Evolutionary conservation across 129 eudicot genomes (phyloP).

Genomic region (Flaveria robusta): DNA sequence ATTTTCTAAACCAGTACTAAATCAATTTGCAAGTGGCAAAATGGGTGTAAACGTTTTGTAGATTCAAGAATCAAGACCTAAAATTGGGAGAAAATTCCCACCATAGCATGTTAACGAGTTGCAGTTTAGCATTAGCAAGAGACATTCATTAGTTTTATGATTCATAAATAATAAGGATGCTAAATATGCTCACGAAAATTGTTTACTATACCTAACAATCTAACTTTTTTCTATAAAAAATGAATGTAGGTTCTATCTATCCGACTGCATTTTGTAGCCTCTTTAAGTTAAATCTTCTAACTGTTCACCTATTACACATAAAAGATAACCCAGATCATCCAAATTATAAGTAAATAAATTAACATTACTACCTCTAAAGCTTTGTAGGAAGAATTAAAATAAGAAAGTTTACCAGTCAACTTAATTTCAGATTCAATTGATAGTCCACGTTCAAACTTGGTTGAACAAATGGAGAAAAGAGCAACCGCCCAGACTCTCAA

Average conservation of each 20-base stretch:
- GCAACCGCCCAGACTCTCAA: slow-evolving; percentile 57
- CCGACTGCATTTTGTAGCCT: neutral
- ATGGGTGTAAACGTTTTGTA: neutral
- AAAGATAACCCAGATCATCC: neutral
- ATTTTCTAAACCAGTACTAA: neutral
- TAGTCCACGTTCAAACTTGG: slow-evolving; percentile 52
- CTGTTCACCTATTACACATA: neutral
- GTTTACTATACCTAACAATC: neutral
- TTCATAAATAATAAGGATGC: neutral
- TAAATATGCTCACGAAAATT: neutral
- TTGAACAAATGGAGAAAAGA: slow-evolving; percentile 45
- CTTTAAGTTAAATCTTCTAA: neutral
- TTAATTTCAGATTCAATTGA: slow-evolving; percentile 62
- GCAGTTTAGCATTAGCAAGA: slow-evolving; percentile 5
- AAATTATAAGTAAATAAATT: neutral
- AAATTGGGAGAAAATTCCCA: neutral
- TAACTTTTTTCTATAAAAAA: neutral
- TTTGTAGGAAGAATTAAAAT: slow-evolving; percentile 7
- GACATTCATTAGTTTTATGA: neutral
- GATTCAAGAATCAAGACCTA: neutral
- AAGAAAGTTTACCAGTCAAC: slow-evolving; percentile 50
- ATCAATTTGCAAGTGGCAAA: neutral
- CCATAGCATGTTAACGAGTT: neutral
- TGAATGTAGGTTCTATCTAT: neutral
- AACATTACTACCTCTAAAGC: neutral